Evolutionary conservation across 768 basidiomycete genomes (phyloP).

Genomic region (Panaeolus papilionaceus): DNA sequence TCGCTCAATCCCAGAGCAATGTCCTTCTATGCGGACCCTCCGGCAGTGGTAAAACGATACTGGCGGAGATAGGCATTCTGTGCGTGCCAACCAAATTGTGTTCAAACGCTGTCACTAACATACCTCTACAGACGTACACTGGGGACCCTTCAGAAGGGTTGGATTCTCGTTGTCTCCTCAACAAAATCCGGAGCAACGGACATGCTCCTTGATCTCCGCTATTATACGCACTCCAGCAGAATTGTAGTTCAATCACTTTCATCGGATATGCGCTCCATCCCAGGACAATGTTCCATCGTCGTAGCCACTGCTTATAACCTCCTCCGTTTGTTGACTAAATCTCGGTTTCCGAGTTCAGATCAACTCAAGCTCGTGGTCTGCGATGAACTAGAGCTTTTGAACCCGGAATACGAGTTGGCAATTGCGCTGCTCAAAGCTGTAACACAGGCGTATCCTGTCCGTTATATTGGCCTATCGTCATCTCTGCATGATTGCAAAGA

Average conservation of each 20-base stretch:
- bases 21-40: conserved; percentile 80
- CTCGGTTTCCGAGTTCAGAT: conserved; percentile 36
- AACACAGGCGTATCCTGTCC: conserved; percentile 64
- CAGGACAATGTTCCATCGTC: conserved; percentile 51
- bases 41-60: conserved; percentile 79
- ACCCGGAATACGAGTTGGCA: conserved; percentile 81
- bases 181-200: conserved; percentile 62
- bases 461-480: conserved; percentile 78
- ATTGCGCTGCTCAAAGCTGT: conserved; percentile 75
- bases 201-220: conserved; percentile 57
- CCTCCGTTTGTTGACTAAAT: conserved; percentile 46
- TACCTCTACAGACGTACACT: neutral
- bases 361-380: conserved; percentile 72
- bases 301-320: conserved; percentile 62
- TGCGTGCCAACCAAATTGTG: conserved; percentile 40
- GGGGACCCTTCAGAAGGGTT: conserved; percentile 37
- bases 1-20: conserved; percentile 71
- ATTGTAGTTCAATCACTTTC: conserved; percentile 43
- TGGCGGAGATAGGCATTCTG: conserved; percentile 78
- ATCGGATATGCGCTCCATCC: conserved; percentile 36
- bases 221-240: conserved; percentile 40
- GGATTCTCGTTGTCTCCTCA: conserved; percentile 71
- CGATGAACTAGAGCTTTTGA: conserved; percentile 86
- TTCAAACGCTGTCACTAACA: neutral
- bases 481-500: conserved; percentile 84